Evolutionary conservation across 192 early-diverging fungal species (phyloP).

Genomic region (Coemansia sp.): DNA sequence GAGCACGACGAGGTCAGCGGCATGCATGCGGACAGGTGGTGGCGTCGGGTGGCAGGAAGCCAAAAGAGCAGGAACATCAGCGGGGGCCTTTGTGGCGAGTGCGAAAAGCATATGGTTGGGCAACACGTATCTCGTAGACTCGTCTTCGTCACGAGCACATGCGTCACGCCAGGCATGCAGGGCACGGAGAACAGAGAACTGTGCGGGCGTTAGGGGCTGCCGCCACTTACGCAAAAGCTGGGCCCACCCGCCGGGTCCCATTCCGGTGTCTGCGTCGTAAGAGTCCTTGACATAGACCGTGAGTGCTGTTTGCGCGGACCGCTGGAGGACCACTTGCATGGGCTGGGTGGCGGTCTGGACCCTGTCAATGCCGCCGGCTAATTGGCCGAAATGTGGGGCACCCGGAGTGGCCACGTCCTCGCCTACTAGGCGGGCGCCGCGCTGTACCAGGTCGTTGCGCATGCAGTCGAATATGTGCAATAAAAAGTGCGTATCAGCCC

Average conservation of each 20-base stretch:
- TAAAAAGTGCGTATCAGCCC: constrained; percentile 95
- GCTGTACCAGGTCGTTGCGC: constrained; percentile 77
- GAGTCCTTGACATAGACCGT: constrained; percentile 77
- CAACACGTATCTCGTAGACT: constrained; percentile 83
- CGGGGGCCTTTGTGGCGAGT: constrained; percentile 75
- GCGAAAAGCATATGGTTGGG: constrained; percentile 90
- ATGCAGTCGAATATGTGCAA: constrained; percentile 94
- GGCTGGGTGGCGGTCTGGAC: constrained; percentile 33
- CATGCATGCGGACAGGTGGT: constrained; percentile 83
- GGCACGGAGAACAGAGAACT: constrained; percentile 82
- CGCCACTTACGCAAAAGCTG: constrained; percentile 68
- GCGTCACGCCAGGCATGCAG: constrained; percentile 94
- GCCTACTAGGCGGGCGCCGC: constrained; percentile 28
- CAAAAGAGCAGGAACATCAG: constrained; percentile 67
- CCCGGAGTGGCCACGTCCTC: constrained; percentile 55
- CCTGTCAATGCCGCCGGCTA: constrained; percentile 54
- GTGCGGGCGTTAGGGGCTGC: constrained; percentile 60
- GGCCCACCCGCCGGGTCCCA: constrained; percentile 82
- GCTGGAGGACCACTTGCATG: constrained; percentile 51
- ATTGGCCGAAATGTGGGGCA: constrained; percentile 23
- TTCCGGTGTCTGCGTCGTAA: constrained; percentile 82
- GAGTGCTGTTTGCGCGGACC: constrained; percentile 73
- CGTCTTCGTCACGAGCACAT: constrained; percentile 91
- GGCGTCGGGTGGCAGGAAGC: constrained; percentile 80
- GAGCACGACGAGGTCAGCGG: constrained; percentile 70